These are phyloP conservation scores for Onygena corvina DNA, from an alignment of 2,329 filamentous ascomycete species.

Conservation along the genomic window DNA sequence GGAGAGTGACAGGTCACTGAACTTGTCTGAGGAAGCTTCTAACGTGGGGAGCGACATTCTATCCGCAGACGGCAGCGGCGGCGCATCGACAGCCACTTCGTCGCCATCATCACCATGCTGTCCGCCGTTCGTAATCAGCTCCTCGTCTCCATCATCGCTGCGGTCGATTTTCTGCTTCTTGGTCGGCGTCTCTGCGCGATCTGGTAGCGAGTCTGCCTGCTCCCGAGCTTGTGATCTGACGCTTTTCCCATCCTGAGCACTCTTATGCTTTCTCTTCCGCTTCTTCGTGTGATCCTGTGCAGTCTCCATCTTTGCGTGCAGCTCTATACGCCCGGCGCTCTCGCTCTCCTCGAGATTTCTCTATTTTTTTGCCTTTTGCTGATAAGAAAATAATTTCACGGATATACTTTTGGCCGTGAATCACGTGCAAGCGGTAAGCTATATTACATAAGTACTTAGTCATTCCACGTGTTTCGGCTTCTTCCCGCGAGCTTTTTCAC, in stretches of 20 bases:
- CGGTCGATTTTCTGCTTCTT: constrained; percentile 13
- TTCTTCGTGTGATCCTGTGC: constrained; percentile 32
- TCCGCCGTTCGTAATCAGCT: neutral
- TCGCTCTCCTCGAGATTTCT: too few relatives aligned
- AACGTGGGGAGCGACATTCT: constrained; percentile 47
- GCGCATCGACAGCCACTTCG: constrained; percentile 18
- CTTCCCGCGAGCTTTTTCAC: too few relatives aligned
- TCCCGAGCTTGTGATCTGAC: neutral
- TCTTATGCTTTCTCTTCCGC: constrained; percentile 35
- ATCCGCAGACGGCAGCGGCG: constrained; percentile 42
- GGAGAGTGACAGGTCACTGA: constrained; percentile 6
- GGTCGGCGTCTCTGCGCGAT: neutral
- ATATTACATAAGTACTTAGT: too few relatives aligned
- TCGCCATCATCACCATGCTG: constrained; percentile 23
- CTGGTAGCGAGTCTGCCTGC: neutral
- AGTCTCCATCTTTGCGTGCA: constrained; percentile 27
- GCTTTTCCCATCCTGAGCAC: constrained; percentile 18
- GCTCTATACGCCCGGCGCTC: constrained; percentile 2
- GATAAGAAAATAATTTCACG: constrained; percentile 19
- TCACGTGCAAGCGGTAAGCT: too few relatives aligned
- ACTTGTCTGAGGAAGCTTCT: constrained; percentile 45
- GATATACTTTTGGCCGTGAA: constrained; percentile 13
- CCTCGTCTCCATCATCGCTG: constrained; percentile 22
- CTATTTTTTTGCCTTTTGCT: neutral
- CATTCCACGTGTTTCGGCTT: too few relatives aligned